A percentile compares a stretch with the other conserved stretches of the same genome.
Conservation (phyloP, 306 rosid genomes). For the Vicia faba region DNA sequence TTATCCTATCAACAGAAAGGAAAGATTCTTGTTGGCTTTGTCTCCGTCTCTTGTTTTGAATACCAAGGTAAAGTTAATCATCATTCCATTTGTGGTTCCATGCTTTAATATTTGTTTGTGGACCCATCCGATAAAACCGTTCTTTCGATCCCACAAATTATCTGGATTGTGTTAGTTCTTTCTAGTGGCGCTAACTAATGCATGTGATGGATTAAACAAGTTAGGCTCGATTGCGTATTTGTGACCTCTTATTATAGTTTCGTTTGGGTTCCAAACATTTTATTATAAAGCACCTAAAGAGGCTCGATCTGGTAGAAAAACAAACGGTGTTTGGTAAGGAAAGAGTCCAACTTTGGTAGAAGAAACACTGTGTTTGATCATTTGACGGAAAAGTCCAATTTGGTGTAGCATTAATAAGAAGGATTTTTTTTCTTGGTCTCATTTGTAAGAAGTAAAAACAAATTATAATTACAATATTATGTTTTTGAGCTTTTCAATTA, state of each 20-base stretch:
- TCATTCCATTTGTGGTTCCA: constrained; percentile 5
- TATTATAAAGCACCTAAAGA: too few species aligned
- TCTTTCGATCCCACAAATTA: not conserved
- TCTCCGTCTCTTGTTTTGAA: constrained; percentile 69
- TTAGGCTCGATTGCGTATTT: too few species aligned
- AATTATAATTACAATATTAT: too few species aligned
- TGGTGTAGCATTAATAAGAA: too few species aligned
- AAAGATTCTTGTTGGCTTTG: constrained; percentile 68
- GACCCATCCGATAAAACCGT: not conserved
- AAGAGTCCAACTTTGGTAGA: too few species aligned
- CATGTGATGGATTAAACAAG: too few species aligned
- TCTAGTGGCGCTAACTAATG: constrained; percentile 11
- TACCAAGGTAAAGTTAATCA: constrained; percentile 53
- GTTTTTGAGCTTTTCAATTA: not conserved
- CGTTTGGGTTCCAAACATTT: too few species aligned
- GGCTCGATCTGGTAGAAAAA: too few species aligned
- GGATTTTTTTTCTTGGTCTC: not conserved
- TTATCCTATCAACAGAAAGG: constrained; percentile 66
- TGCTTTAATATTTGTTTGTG: constrained; percentile 3
- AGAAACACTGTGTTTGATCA: too few species aligned
- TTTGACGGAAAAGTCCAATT: too few species aligned
- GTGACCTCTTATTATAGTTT: too few species aligned
- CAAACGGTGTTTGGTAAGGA: too few species aligned
- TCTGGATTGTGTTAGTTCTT: not conserved
- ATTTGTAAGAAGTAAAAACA: not conserved